Base-by-base conservation (phyloP, 129 eudicot species). In the Sambucus nigra region DNA sequence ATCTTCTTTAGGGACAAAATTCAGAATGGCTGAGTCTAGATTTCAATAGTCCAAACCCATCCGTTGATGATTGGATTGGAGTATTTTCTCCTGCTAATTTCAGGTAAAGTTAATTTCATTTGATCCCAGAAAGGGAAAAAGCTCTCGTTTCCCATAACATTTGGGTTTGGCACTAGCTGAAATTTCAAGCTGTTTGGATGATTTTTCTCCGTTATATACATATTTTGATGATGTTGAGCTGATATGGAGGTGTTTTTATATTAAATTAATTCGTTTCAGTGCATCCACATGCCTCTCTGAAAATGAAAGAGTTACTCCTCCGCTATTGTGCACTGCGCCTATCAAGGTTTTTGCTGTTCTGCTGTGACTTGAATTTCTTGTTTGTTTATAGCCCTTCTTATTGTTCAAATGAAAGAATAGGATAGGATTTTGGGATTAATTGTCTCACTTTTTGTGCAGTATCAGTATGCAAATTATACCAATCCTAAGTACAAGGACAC, bases 51-150 rank as follows among this genome's bases (percentile, higher is more conserved):
- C 64, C 81, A 44, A 85, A 72, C 18, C 98, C 95, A 5, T 76
- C 86, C 10, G 56, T 35, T 51, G 79, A 85, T 64, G 98, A 89
- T 58, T 89, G 98, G 98, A 74, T 89, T 67, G 95, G 95, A 26
- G 98, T 89, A 33, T 89, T 89, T 73, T 85, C 95, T 55, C 98
- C 98, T 22, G 94, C 94, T 57, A 81, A 78, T 73, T 85, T 85
- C 84, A 89, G 94, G 98, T 85, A 41, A 61, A 38, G 4, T 29
- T 7, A 11, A 12, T 12, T 7, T 35, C 42, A 35, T 3, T 2
- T 15, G 1, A 15, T 35, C 5, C 9, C 2, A 35, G 13, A 35
- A 8, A 1, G 13, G 1, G 13, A 35, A 15, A 7, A 35, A 35
- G 14, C 28, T 15, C 33, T 61, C 35, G 23, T 58, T 7, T 25